phyloP scores from a whole-genome alignment of 2,329 filamentous ascomycete species.

The Coniochaeta sp. region DNA sequence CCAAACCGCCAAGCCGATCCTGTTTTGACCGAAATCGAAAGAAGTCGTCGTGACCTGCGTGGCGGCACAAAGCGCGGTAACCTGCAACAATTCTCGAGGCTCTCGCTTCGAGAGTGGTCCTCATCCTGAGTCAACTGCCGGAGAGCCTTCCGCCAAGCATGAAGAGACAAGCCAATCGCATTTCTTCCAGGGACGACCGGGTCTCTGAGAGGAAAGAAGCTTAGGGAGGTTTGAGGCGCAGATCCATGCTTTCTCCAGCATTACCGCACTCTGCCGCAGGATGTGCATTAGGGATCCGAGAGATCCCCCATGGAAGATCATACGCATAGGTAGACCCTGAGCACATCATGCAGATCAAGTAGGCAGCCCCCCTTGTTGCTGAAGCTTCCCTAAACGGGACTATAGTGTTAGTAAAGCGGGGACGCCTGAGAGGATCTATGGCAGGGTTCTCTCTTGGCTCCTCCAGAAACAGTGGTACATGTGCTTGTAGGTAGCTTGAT shows the following conservation, averaged over 20 bases:
- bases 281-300: neutral
- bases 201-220: neutral
- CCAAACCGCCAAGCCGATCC: neutral
- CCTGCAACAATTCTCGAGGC: neutral
- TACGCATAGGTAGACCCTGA: neutral
- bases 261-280: neutral
- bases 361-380: neutral
- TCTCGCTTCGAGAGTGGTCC: neutral
- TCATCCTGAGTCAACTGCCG: neutral
- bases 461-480: neutral
- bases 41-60: neutral
- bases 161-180: neutral
- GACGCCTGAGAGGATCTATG: neutral
- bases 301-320: neutral
- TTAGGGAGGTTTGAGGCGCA: neutral
- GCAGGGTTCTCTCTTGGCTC: no score
- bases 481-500: no score
- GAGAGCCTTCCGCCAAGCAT: neutral
- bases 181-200: neutral
- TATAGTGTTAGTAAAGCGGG: neutral
- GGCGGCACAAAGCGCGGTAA: neutral
- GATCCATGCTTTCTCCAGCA: neutral
- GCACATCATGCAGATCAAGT: neutral
- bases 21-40: neutral
- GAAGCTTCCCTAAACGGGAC: neutral